phyloP scores from a whole-genome alignment of 2,329 filamentous ascomycete genomes.

The Diaporthe helianthi region DNA sequence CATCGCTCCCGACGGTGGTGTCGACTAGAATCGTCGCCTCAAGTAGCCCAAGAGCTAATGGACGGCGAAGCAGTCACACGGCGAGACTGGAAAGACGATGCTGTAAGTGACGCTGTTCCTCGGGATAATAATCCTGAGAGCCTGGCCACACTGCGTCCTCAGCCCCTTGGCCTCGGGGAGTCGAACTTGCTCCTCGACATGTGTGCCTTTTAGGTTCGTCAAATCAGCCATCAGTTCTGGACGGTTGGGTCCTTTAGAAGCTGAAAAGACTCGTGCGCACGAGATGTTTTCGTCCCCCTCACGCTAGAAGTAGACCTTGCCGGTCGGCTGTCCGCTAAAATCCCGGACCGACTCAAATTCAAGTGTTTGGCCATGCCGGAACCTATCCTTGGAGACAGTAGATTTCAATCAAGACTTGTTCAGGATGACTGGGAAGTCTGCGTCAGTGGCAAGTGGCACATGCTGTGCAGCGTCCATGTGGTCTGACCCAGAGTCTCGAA shows the following conservation, averaged over 20 bases:
- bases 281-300: conserved; percentile 75
- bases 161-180: conserved; percentile 97
- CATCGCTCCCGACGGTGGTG: too few species aligned
- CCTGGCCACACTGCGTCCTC: conserved; percentile 86
- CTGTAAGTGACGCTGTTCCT: conserved; percentile 90
- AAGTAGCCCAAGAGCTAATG: too few species aligned
- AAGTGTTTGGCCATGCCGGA: background rate
- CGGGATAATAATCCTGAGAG: conserved; percentile 87
- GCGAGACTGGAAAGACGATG: too few species aligned
- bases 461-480: background rate
- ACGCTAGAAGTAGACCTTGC: background rate
- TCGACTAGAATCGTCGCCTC: too few species aligned
- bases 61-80: too few species aligned
- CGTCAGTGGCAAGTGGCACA: background rate
- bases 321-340: background rate
- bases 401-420: background rate
- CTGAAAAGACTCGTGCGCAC: conserved; percentile 93
- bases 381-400: background rate
- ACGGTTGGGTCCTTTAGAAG: conserved; percentile 82
- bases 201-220: conserved; percentile 86
- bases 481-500: background rate
- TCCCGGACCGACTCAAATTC: background rate
- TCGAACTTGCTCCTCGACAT: conserved; percentile 93
- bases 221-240: conserved; percentile 97
- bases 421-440: background rate